A percentile compares a stretch with the other conserved stretches of the same genome.
Conservation (phyloP, 306 rosid species). For the Lathyrus tuberosus region DNA sequence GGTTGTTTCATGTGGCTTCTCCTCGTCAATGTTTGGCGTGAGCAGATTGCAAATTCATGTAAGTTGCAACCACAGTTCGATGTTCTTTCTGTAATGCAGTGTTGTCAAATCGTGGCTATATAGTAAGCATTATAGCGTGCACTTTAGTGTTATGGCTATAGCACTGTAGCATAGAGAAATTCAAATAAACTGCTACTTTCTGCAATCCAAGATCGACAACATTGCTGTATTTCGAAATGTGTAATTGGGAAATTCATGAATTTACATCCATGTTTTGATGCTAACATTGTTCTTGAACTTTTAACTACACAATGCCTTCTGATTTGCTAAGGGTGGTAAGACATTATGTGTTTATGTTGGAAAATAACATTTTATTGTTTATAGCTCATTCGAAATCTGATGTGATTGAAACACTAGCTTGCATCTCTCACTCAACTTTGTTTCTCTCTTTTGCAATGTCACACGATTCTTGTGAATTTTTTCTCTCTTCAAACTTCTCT, state of each 20-base stretch:
- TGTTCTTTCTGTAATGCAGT: background rate
- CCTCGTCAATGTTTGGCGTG: background rate
- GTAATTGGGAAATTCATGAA: slow-evolving; percentile 6
- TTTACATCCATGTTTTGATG: slow-evolving; percentile 13
- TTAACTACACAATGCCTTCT: background rate
- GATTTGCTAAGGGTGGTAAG: background rate
- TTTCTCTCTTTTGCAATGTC: background rate
- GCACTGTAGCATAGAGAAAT: background rate
- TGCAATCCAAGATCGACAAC: background rate
- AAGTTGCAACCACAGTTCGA: slow-evolving; percentile 3
- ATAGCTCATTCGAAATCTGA: background rate
- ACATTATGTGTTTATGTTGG: background rate
- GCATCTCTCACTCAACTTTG: background rate
- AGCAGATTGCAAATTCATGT: slow-evolving; percentile 30
- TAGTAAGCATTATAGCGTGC: background rate
- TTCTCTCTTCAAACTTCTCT: background rate
- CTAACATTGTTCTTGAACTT: background rate
- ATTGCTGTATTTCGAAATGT: background rate
- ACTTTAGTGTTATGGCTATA: background rate
- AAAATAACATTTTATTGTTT: background rate
- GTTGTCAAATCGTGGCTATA: background rate
- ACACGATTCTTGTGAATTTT: background rate
- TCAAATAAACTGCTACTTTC: background rate
- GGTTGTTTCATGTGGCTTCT: slow-evolving; percentile 3
- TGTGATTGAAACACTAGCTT: background rate